Base-by-base conservation (phyloP, 768 basidiomycete genomes). In the Boletus sp. region DNA sequence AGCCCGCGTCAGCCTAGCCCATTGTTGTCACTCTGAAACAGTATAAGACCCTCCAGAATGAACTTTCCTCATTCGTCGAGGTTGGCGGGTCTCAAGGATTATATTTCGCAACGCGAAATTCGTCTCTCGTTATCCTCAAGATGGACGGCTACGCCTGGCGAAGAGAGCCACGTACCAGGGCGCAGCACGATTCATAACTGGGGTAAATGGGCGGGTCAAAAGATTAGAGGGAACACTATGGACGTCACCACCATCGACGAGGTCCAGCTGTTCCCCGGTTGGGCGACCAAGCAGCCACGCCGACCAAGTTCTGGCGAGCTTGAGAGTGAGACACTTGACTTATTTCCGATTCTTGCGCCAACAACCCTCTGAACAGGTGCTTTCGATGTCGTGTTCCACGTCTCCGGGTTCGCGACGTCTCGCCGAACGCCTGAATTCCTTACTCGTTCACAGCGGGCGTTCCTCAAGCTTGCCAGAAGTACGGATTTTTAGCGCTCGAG, bases 401-500 rank as follows among this genome's bases (percentile, higher is more conserved):
- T 92, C 8, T 90, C 91, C 14, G 94, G 93, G 0, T 92, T 84
- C 62, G 91, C 88, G 0, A 78, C 85, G 15, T 82, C 77, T 47
- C 75, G 83, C 42, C 80, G 83, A 42, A 76, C 82, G 1, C 77
- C 83, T 3, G 86, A 86, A 52, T 74, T 78, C 44, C 80, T 85
- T 1, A 86, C 84, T 54, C 84, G 92, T 5, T 83, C 90, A 1
- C 92, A 94, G 58, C 79, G 82, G 14, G 83, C 90, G 1, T 89
- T 95, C 62, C 77, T 94, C 39, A 79, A 79, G 12, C 69, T 94
- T 35, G 94, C 93, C 10, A 91, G 87, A 79, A 78, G 92, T 92
- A 62, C 54, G 63, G 29, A 11, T 17, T 30, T 39, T 40, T 41
- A 51, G 32, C 52, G 28, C 18, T 45, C 28, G 30, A 14, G 4